Base-by-base conservation (phyloP, 225 moss, liverwort and hornwort genomes). In the Straminergon stramineum region DNA sequence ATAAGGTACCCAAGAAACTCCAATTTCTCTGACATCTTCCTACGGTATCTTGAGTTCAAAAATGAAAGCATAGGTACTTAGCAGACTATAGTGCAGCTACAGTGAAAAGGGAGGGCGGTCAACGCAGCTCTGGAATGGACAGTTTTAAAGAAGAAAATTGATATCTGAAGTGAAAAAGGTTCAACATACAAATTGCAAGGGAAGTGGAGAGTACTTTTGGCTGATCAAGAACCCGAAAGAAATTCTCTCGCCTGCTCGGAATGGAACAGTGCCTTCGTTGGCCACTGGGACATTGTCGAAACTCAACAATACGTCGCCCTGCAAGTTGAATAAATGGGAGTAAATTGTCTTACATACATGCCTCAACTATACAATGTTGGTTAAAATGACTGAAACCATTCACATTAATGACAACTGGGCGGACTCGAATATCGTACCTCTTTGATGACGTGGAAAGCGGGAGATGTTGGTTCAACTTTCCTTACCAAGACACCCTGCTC, bases 201-300 rank as follows among this genome's bases (percentile, higher is more conserved):
- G 83, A 41, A 34, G 69, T 62, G 60, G 23, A 87, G 41, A 82
- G 83, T 97, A 99, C 99, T 99, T 99, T 90, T 99, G 99, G 92
- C 99, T 99, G 55, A 97, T 96, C 87, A 99, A 95, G 90, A 99
- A 99, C 22, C 96, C 97, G 76, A 99, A 99, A 34, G 97, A 96
- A 87, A 99, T 99, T 79, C 99, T 97, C 90, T 99, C 99, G 83
- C 96, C 97, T 84, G 96, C 96, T 88, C 97, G 95, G 85, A 99
- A 99, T 30, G 99, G 97, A 84, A 97, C 97, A 55, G 99, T 99
- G 87, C 99, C 99, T 93, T 99, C 97, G 88, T 99, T 99, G 85
- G 99, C 97, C 24, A 99, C 95, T 86, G 93, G 89, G 73, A 97
- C 93, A 73, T 94, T 94, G 90, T 99, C 99, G 92, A 99, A 99